A percentile compares a stretch with the other conserved stretches of the same genome.
phyloP scores from a whole-genome alignment of 2,329 filamentous ascomycete genomes.

The Alternaria viburni region DNA sequence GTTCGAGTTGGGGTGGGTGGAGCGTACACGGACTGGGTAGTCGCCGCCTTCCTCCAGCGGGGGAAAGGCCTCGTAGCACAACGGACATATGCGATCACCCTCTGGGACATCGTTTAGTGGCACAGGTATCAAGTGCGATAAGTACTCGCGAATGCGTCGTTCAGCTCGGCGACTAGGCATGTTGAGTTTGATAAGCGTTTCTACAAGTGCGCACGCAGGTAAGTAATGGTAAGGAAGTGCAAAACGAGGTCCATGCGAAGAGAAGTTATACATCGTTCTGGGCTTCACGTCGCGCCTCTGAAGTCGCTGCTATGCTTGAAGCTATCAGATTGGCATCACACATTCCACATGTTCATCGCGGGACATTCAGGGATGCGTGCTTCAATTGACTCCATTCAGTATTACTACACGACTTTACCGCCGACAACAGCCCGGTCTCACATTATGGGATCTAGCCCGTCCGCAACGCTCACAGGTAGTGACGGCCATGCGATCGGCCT shows the following conservation, averaged over 20 bases:
- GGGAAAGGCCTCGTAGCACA: not conserved
- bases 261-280: not conserved
- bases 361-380: no score
- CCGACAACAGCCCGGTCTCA: not conserved
- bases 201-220: no score
- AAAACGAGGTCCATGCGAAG: fast-evolving
- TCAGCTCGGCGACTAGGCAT: not conserved
- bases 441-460: not conserved
- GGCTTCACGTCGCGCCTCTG: not conserved
- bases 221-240: not conserved
- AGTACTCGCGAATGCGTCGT: not conserved
- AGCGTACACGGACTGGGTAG: not conserved
- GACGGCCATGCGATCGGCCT: no score
- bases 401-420: not conserved
- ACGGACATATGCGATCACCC: not conserved
- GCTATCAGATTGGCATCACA: no score
- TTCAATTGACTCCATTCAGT: no score
- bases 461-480: no score
- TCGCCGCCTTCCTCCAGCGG: not conserved
- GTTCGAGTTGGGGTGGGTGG: not conserved
- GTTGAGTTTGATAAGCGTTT: no score
- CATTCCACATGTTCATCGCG: no score
- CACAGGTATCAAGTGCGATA: not conserved
- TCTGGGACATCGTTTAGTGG: not conserved
- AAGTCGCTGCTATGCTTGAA: no score